These are phyloP conservation scores for Boletus semigastroideus DNA, from an alignment of 1,284 basidiomycete species.

Conservation along the genomic window DNA sequence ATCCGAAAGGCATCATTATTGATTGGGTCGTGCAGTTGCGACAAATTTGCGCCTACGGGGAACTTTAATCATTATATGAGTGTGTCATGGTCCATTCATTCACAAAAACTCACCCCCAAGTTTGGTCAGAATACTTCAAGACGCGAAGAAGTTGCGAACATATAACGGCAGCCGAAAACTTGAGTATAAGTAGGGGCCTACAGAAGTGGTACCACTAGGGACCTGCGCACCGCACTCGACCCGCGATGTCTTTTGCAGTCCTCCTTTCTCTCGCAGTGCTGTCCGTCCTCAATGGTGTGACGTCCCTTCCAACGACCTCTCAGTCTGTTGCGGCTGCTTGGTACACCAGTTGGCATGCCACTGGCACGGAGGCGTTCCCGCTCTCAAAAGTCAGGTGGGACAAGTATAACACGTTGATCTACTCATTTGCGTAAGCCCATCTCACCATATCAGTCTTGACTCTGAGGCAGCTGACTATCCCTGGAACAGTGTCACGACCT, in stretches of 20 bases:
- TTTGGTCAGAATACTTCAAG: background rate
- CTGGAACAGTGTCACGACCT: conserved; percentile 41
- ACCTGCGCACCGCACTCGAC: background rate
- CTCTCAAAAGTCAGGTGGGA: conserved; percentile 45
- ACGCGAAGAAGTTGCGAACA: no score
- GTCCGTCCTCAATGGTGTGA: conserved; percentile 2
- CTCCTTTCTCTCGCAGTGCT: conserved; percentile 1
- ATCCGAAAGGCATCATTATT: background rate
- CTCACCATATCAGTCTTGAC: background rate
- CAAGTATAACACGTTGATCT: conserved; percentile 52
- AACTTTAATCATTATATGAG: background rate
- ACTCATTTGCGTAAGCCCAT: conserved; percentile 38
- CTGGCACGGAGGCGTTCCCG: conserved; percentile 37
- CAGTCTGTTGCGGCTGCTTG: conserved; percentile 24
- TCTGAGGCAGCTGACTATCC: background rate
- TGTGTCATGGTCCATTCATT: background rate
- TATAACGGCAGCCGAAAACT: no score
- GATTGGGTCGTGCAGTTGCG: background rate
- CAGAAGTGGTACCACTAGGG: no score
- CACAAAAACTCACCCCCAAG: background rate
- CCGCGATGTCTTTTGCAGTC: conserved; percentile 7
- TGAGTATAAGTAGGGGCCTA: background rate
- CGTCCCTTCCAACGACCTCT: background rate
- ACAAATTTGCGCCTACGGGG: background rate
- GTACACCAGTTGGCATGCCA: conserved; percentile 6